These are phyloP conservation scores for Fusarium torulosum DNA, from an alignment of 2,329 filamentous ascomycete genomes.

Conservation along the genomic window DNA sequence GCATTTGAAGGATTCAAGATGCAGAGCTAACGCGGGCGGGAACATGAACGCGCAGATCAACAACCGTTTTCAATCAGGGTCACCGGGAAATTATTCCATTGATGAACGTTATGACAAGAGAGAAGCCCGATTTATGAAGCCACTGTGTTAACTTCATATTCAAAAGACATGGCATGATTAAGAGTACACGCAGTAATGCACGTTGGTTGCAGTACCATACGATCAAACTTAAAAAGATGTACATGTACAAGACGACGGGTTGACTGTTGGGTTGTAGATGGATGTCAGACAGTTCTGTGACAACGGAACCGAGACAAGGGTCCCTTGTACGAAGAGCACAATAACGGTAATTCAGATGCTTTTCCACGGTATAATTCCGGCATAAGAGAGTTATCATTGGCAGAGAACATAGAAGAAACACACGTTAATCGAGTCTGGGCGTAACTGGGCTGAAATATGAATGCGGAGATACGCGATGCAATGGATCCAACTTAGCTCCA, in stretches of 20 bases:
- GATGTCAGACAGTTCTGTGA: conserved; percentile 25
- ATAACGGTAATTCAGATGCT: neutral
- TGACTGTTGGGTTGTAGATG: conserved; percentile 14
- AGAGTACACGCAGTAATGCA: no score
- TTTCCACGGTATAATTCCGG: neutral
- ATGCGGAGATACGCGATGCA: conserved; percentile 38
- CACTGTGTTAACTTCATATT: no score
- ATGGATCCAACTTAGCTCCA: neutral
- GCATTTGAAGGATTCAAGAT: conserved; percentile 10
- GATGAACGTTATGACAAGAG: no score
- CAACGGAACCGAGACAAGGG: conserved; percentile 23
- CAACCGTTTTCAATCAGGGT: neutral
- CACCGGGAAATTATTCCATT: neutral
- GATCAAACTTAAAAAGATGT: no score
- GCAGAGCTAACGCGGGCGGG: neutral
- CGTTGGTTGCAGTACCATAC: no score
- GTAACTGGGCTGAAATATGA: neutral
- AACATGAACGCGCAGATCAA: conserved; percentile 7
- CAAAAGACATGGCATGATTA: no score
- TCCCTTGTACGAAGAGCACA: conserved; percentile 6
- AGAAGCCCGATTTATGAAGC: no score
- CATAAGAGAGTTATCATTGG: neutral
- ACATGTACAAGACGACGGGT: no score
- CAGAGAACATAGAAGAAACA: neutral
- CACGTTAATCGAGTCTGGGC: neutral